Base-by-base conservation (phyloP, 257 asterid genomes). In the Petrea volubilis region DNA sequence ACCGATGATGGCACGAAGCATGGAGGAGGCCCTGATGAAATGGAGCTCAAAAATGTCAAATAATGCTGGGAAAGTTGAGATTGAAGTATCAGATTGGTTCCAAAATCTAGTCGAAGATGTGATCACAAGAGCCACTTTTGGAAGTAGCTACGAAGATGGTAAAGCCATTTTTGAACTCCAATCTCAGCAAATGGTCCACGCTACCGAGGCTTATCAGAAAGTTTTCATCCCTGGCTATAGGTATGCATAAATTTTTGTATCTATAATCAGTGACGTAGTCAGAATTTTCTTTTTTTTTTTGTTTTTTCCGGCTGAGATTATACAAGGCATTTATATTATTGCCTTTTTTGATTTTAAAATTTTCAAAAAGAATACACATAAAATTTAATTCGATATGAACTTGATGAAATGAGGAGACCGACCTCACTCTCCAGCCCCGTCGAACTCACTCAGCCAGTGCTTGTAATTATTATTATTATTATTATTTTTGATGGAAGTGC, bases 111-210 rank as follows among this genome's bases (percentile, higher is more conserved):
- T 87, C 4, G 96, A 91, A 76, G 95, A 91, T 23, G 92, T 81
- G 1, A 84, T 94, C 7, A 85, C 95, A 0, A 75, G 88, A 58
- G 87, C 86, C 15, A 88, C 90, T 17, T 94, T 94, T 20, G 98
- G 98, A 17, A 78, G 85, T 60, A 87, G 93, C 84, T 91, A 87
- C 55, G 87, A 89, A 79, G 87, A 85, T 40, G 98, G 98, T 10
- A 83, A 66, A 67, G 73, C 90, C 67, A 89, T 94, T 70, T 91
- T 85, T 40, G 72, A 85, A 21, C 46, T 94, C 67, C 98, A 91
- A 61, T 80, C 99, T 1, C 96, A 86, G 74, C 99, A 91, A 43
- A 86, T 91, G 93, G 75, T 77, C 70, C 85, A 88, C 68, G 96
- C 97, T 55, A 84, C 96, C 1, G 88, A 91, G 43, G 95, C 99